Evolutionary conservation across 1,284 basidiomycete species (phyloP), one percentile per base, ranked within the genome.

Genomic region (Cryptococcus jaspeensis): DNA sequence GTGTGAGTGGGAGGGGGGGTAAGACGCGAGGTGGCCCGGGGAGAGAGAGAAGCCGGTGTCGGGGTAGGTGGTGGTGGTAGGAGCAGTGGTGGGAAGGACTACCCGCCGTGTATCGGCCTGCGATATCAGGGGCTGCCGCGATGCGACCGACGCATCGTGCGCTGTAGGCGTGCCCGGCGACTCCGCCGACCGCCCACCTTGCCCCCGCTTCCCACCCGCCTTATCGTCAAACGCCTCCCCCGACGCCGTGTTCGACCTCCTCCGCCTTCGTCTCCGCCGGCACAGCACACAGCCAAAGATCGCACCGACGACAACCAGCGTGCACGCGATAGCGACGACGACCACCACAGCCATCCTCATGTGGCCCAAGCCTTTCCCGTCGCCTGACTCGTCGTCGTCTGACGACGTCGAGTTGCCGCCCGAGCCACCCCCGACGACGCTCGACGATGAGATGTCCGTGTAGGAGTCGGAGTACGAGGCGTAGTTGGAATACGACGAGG

Each of bases 251-350:
- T 56, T 59, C 13, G 52, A 16, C 37, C 58, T 55, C 8, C 28
- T 55, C 22, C 58, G 46, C 13, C 59, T 44, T 39, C 55, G n/a
- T n/a, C n/a, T n/a, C n/a, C n/a, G 35, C 42, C n/a, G 41, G 40
- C 48, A 56, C 15, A 50, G 11, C 39, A 35, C 48, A 47, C 55
- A 54, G 15, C 46, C 36, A 1, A 52, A 13, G 16, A 38, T 23
- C 36, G 35, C 20, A 20, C 53, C 58, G 11, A 60, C 51, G 9
- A 53, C 22, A 5, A n/a, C 22, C 20, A 59, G 37, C 12, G 47
- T 47, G 9, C 52, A 43, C 12, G 53, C 43, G 25, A 55, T 55
- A 6, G 44, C n/a, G n/a, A n/a, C n/a, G n/a, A n/a, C 18, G 16
- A 59, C 37, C 4, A 43, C 39, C 5, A 40, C 56, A 25, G 41